A percentile compares a stretch with the other conserved stretches of the same genome.
phyloP scores from a whole-genome alignment of 768 basidiomycete genomes.

The Amanita phalloides region DNA sequence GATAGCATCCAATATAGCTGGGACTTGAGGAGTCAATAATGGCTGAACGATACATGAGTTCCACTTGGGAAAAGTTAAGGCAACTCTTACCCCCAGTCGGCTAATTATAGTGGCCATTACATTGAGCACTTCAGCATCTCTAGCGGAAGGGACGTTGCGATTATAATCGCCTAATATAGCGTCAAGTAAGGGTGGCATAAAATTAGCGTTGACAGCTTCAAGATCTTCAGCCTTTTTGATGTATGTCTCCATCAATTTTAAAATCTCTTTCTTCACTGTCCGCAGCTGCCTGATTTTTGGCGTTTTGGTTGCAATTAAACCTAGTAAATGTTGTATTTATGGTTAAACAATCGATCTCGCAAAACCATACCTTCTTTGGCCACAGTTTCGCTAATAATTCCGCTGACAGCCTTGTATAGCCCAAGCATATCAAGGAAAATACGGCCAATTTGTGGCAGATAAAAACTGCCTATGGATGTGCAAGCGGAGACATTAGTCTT shows the following conservation, averaged over 20 bases:
- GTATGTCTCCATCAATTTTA: slow-evolving; percentile 96
- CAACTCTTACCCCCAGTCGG: slow-evolving; percentile 68
- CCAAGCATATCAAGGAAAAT: slow-evolving; percentile 98
- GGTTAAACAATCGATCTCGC: background rate
- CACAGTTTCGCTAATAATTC: slow-evolving; percentile 90
- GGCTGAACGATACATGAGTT: slow-evolving; percentile 31
- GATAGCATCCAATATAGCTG: slow-evolving; percentile 90
- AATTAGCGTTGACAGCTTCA: slow-evolving; percentile 81
- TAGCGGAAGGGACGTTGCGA: slow-evolving; percentile 83
- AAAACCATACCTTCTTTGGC: slow-evolving; percentile 57
- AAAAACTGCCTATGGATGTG: slow-evolving; percentile 94
- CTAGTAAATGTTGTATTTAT: slow-evolving; percentile 25
- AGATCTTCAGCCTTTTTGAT: slow-evolving; percentile 96
- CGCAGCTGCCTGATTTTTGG: slow-evolving; percentile 90
- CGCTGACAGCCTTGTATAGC: slow-evolving; percentile 93
- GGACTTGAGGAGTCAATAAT: slow-evolving; percentile 86
- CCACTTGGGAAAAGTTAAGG: background rate
- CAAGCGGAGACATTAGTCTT: slow-evolving; percentile 99
- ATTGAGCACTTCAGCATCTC: slow-evolving; percentile 95
- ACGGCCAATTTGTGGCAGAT: slow-evolving; percentile 91
- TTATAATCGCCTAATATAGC: slow-evolving; percentile 98
- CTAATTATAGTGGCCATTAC: slow-evolving; percentile 93
- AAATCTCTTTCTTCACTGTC: slow-evolving; percentile 97
- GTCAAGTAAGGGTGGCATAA: slow-evolving; percentile 92
- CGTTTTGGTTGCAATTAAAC: slow-evolving; percentile 88